Base-by-base conservation (phyloP, 352 stramenopile species). In the Salisapilia sapeloensis region DNA sequence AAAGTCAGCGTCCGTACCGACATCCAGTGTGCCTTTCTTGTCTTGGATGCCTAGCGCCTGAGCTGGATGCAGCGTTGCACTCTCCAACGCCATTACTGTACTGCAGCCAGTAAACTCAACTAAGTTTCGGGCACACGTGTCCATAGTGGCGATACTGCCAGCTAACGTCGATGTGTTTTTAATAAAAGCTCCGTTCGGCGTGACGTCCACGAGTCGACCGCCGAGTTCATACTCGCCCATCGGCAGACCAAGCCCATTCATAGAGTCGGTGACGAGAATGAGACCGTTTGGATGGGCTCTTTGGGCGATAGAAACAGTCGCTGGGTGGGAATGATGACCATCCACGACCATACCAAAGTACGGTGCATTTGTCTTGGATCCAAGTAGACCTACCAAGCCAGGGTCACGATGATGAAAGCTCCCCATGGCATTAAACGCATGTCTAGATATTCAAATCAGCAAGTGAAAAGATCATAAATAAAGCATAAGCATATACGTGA, bases 361-460 rank as follows among this genome's bases (percentile, higher is more conserved):
- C 6, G 77, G 63, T 6, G 61, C 50, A 11, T 42, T 34, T 13
- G 17, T 26, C 11, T 59, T 48, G 1, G 40, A 60, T 1, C 77
- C 80, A 7, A 93, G 55, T 15, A 95, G 48, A 1, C 83, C 83
- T 9, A 93, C 71, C 34, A 96, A 63, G 3, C 81, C 83, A 5
- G 83, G 83, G 26, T 92, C 65, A 17, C 81, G 69, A 43, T 94
- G 83, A 39, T 95, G 81, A 55, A 95, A 94, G 4, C 69, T 56
- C 14, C 54, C 64, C 83, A 95, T 95, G 6, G 83, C 83, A 42
- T 94, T 95, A 53, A 90, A 95, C 12, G 94, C 41, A 47, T 95
- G 80, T 5, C 59, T 74, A 28, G 18, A 18, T 12, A n/a, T 23
- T 9, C 14, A 24, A 7, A 20, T 5, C 22, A 14, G 21, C 22